Conservation (phyloP, 805 yeast species). For the Wickerhamomyces pijperi region DNA sequence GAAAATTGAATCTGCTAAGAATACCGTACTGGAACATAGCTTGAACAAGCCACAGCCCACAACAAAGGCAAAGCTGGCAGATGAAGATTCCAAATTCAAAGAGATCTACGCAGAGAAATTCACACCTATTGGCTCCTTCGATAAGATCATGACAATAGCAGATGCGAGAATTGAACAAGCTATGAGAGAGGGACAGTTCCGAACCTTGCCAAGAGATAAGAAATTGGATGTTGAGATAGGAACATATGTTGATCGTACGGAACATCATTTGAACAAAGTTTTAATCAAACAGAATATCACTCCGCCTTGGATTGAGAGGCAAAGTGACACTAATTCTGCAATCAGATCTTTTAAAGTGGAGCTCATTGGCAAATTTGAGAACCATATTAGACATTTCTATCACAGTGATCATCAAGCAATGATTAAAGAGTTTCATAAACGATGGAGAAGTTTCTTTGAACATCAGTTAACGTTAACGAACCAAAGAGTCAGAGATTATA, state of each 20-base stretch:
- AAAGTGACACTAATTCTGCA: slow-evolving; percentile 40
- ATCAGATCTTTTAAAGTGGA: slow-evolving; percentile 35
- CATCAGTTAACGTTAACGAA: slow-evolving; percentile 30
- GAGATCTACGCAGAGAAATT: slow-evolving; percentile 56
- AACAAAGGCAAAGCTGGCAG: slow-evolving; percentile 17
- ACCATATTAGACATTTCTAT: slow-evolving; percentile 7
- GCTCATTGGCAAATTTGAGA: slow-evolving; percentile 30
- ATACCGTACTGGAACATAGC: slow-evolving; percentile 49
- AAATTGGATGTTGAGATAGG: slow-evolving; percentile 34
- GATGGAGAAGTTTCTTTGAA: slow-evolving; percentile 14
- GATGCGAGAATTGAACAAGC: slow-evolving; percentile 71
- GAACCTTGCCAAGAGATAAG: slow-evolving; percentile 52
- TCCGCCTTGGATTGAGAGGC: slow-evolving; percentile 89
- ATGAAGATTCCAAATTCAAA: slow-evolving; percentile 36
- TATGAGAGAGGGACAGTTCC: slow-evolving; percentile 57
- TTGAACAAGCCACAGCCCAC: slow-evolving; percentile 22
- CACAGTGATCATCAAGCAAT: slow-evolving; percentile 5
- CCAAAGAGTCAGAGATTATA: slow-evolving; percentile 42
- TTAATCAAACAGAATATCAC: slow-evolving; percentile 63
- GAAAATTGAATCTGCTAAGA: slow-evolving; percentile 51
- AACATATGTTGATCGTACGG: slow-evolving; percentile 57
- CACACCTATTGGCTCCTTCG: slow-evolving; percentile 27
- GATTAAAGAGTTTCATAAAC: slow-evolving; percentile 8
- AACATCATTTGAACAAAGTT: slow-evolving; percentile 70
- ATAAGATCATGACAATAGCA: slow-evolving; percentile 52